A percentile compares a stretch with the other conserved stretches of the same genome.
These are phyloP conservation scores for Thelonectria rubi DNA, from an alignment of 2,329 filamentous ascomycete species.

Conservation along the genomic window DNA sequence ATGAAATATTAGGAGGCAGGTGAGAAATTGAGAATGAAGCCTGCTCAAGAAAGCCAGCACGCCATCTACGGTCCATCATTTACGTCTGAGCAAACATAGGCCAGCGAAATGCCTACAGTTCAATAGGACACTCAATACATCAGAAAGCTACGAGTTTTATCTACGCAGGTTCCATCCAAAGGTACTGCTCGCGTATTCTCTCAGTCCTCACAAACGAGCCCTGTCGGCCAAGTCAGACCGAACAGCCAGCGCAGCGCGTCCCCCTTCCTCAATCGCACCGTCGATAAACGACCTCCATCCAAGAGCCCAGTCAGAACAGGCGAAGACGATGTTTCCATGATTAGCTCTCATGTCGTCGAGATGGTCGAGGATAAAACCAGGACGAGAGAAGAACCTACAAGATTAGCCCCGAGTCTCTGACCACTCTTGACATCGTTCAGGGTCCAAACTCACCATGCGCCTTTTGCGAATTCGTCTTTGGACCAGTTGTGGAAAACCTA, in stretches of 20 bases:
- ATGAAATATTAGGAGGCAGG: no score
- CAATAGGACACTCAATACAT: no score
- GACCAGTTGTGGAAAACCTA: slow-evolving; percentile 60
- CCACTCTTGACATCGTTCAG: neutral
- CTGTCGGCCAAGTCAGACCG: neutral
- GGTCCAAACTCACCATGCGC: slow-evolving; percentile 46
- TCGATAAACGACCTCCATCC: slow-evolving; percentile 62
- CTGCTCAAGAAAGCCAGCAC: no score
- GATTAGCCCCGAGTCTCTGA: neutral
- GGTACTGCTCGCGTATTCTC: no score
- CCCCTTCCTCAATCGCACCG: slow-evolving; percentile 58
- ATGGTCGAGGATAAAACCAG: slow-evolving; percentile 49
- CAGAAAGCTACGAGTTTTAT: no score
- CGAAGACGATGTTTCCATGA: slow-evolving; percentile 57
- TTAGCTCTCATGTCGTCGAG: slow-evolving; percentile 51
- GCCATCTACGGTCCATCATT: no score
- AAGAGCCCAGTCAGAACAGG: slow-evolving; percentile 58
- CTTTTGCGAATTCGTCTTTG: slow-evolving; percentile 57
- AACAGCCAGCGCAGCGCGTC: slow-evolving; percentile 38
- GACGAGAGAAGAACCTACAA: slow-evolving; percentile 50
- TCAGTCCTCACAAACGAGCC: neutral
- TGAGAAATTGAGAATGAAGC: no score
- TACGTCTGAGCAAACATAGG: no score
- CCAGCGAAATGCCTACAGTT: no score
- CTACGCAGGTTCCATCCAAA: neutral